Percentiles rank a stretch among this genome's conserved stretches.
Conservation (phyloP, 768 basidiomycete genomes). For the Gloeostereum incarnatum region DNA sequence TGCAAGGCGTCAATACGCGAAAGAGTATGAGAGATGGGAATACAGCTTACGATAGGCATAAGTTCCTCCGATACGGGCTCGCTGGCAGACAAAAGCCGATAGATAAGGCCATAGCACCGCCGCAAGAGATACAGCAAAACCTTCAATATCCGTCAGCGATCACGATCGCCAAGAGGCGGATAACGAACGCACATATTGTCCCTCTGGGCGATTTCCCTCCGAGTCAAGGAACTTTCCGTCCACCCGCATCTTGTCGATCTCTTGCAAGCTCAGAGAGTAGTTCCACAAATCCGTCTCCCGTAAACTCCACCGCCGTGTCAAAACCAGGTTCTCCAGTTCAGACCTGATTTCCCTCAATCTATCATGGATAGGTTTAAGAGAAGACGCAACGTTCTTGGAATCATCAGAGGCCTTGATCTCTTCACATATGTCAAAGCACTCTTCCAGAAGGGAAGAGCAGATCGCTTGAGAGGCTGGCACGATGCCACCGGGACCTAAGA, state of each 20-base stretch:
- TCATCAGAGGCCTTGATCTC: slow-evolving; percentile 94
- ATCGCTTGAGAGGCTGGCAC: slow-evolving; percentile 90
- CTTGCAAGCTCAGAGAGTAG: slow-evolving; percentile 86
- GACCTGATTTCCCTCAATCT: slow-evolving; percentile 77
- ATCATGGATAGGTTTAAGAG: slow-evolving; percentile 89
- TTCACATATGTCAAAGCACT: slow-evolving; percentile 92
- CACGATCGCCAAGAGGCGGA: background rate
- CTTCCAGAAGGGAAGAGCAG: slow-evolving; percentile 87
- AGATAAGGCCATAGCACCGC: slow-evolving; percentile 94
- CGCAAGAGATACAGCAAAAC: slow-evolving; percentile 88
- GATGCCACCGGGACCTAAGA: slow-evolving; percentile 82
- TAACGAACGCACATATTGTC: slow-evolving; percentile 75
- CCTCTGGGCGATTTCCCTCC: slow-evolving; percentile 84
- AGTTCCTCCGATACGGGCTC: slow-evolving; percentile 98
- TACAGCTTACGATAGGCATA: slow-evolving; percentile 76
- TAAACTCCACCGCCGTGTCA: slow-evolving; percentile 96
- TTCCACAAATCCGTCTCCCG: slow-evolving; percentile 92
- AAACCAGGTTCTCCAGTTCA: slow-evolving; percentile 83
- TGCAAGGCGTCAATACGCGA: background rate
- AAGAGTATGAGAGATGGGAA: background rate
- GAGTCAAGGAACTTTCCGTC: slow-evolving; percentile 96
- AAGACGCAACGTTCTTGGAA: slow-evolving; percentile 75
- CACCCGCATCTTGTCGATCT: slow-evolving; percentile 95
- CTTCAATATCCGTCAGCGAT: no score
- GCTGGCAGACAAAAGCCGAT: slow-evolving; percentile 84